Conservation (phyloP, 2,329 filamentous ascomycete genomes). For the Lachnellula arida region DNA sequence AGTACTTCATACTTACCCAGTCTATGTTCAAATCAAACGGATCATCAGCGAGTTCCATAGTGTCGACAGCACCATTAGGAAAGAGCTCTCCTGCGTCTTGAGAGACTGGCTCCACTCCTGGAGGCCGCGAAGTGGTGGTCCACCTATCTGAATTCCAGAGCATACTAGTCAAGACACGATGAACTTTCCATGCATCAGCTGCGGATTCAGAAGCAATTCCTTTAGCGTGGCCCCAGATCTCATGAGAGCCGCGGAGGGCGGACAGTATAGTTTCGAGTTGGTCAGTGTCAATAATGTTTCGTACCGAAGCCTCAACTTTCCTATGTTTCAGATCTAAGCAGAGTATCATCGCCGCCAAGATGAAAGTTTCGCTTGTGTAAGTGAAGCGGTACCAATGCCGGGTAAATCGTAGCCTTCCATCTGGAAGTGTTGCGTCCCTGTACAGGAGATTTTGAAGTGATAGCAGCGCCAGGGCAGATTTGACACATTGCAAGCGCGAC, state of each 20-base stretch:
- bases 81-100: slow-evolving; percentile 1
- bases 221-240: slow-evolving; percentile 13
- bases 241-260: slow-evolving; percentile 10
- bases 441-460: slow-evolving; percentile 7
- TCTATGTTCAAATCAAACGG: slow-evolving; percentile 25
- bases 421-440: not conserved
- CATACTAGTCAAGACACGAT: slow-evolving; percentile 17
- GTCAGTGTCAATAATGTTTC: not conserved
- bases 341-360: slow-evolving; percentile 13
- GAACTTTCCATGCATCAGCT: slow-evolving; percentile 7
- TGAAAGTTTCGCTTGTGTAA: slow-evolving; percentile 8
- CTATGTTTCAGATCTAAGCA: slow-evolving; percentile 15
- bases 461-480: slow-evolving; percentile 13
- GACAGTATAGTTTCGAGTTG: not conserved
- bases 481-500: slow-evolving; percentile 50
- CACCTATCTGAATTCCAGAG: slow-evolving; percentile 8
- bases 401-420: not conserved
- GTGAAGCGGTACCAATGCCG: slow-evolving; percentile 8
- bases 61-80: slow-evolving; percentile 7
- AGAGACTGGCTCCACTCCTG: not conserved
- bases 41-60: not conserved
- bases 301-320: slow-evolving; percentile 4
- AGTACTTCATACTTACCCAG: slow-evolving; percentile 20
- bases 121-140: not conserved
- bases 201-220: slow-evolving; percentile 10